A percentile compares a stretch with the other conserved stretches of the same genome.
phyloP scores from a whole-genome alignment of 768 basidiomycete species.

The Termitomyces sp. region DNA sequence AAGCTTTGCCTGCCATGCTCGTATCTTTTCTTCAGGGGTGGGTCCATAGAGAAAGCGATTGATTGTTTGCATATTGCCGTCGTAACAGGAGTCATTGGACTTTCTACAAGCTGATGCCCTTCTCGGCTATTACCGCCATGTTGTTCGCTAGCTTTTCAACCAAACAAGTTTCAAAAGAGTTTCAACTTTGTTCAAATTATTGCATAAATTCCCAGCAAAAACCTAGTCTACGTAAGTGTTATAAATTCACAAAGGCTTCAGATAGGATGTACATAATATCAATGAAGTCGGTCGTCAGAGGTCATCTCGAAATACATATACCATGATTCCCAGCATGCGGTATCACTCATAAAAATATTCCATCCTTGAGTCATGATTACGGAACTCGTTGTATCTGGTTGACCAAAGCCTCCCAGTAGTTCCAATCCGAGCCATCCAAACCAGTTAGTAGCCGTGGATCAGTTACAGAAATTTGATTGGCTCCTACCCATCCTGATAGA shows the following conservation, averaged over 20 bases:
- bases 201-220: too few relatives aligned
- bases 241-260: background rate
- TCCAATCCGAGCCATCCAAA: slow-evolving; percentile 68
- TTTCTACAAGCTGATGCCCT: background rate
- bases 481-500: slow-evolving; percentile 56
- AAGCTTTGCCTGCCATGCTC: slow-evolving; percentile 87
- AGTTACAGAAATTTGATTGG: slow-evolving; percentile 35
- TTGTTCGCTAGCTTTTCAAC: background rate
- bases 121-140: background rate
- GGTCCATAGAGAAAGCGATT: slow-evolving; percentile 96
- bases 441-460: slow-evolving; percentile 46
- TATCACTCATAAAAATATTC: background rate
- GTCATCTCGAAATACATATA: background rate
- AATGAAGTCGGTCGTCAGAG: background rate
- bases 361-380: slow-evolving; percentile 11
- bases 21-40: slow-evolving; percentile 90
- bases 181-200: too few relatives aligned
- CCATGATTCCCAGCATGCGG: background rate
- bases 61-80: slow-evolving; percentile 67
- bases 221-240: background rate
- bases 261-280: background rate
- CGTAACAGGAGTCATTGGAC: background rate
- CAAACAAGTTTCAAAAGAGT: background rate
- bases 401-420: slow-evolving; percentile 80
- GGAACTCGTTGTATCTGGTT: slow-evolving; percentile 49